phyloP scores from a whole-genome alignment of 208 protist genomes.

The Acanthamoeba culbertsoni region DNA sequence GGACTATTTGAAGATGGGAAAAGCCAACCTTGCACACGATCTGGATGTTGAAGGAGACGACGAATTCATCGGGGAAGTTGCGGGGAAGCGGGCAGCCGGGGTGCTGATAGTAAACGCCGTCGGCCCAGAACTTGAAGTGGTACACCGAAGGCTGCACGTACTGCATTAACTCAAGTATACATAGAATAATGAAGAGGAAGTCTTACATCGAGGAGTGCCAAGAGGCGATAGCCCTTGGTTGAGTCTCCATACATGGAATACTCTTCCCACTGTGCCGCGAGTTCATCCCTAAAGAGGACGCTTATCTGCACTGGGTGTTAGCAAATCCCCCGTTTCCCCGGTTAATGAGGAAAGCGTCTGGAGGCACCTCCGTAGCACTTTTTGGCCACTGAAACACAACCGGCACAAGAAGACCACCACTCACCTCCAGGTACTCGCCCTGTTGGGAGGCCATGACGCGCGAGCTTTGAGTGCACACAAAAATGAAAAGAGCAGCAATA shows the following conservation, averaged over 20 bases:
- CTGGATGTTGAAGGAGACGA: slow-evolving; percentile 38
- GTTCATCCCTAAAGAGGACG: neutral
- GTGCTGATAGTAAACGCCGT: slow-evolving; percentile 5
- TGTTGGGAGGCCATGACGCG: neutral
- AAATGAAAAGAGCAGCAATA: neutral
- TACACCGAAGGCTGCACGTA: neutral
- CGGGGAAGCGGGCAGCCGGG: neutral
- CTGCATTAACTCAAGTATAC: no score
- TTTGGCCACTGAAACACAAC: neutral
- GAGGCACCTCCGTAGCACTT: neutral
- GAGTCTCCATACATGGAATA: slow-evolving; percentile 11
- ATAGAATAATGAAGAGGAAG: neutral
- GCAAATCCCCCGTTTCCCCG: no score
- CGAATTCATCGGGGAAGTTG: slow-evolving; percentile 33
- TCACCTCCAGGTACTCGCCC: neutral
- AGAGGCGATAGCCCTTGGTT: neutral
- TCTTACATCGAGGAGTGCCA: neutral
- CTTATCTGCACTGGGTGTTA: neutral
- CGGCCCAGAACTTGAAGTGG: slow-evolving; percentile 37
- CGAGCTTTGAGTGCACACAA: neutral
- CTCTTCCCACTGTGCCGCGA: neutral
- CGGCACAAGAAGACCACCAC: neutral
- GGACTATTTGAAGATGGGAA: no score
- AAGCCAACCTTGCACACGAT: neutral
- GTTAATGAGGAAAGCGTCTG: neutral